A percentile compares a stretch with the other conserved stretches of the same genome.
These are phyloP conservation scores for Hysterangium stoloniferum DNA, from an alignment of 768 basidiomycete species.

Conservation along the genomic window DNA sequence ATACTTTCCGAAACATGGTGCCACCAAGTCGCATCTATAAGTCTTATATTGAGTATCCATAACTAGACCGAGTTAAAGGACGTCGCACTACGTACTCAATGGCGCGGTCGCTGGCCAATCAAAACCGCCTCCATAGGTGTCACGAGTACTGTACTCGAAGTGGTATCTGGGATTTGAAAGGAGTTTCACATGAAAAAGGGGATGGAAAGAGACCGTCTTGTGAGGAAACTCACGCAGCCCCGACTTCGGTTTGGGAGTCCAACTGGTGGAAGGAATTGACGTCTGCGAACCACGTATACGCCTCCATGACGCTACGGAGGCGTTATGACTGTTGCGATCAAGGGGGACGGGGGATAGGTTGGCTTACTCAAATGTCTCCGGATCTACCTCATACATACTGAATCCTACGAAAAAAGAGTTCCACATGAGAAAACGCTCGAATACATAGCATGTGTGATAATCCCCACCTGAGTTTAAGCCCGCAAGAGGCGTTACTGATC, in stretches of 20 bases:
- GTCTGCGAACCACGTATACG: conserved; percentile 23
- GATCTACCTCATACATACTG: conserved; percentile 22
- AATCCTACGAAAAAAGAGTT: conserved; percentile 13
- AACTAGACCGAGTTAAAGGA: conserved; percentile 12
- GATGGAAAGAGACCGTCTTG: background rate
- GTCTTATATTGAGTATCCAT: conserved; percentile 16
- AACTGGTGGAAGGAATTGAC: conserved; percentile 17
- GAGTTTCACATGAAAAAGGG: background rate
- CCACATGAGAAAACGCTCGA: background rate
- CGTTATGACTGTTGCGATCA: background rate
- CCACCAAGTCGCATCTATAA: conserved; percentile 20
- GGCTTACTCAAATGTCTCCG: conserved; percentile 11
- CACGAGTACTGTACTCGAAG: conserved; percentile 22
- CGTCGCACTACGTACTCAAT: background rate
- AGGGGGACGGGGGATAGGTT: background rate
- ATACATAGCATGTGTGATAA: background rate
- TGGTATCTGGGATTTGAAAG: conserved; percentile 8
- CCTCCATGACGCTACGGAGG: conserved; percentile 20
- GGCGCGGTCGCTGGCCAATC: conserved; percentile 5
- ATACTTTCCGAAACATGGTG: conserved; percentile 17
- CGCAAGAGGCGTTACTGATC: conserved; percentile 18
- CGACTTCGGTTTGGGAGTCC: conserved; percentile 16
- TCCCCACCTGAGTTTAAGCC: conserved; percentile 18
- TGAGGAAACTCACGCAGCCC: conserved; percentile 14
- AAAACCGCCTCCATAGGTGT: conserved; percentile 16